Evolutionary conservation across 148 eudicot species (phyloP), one percentile per base, ranked within the genome.

Genomic region (Silene conica): DNA sequence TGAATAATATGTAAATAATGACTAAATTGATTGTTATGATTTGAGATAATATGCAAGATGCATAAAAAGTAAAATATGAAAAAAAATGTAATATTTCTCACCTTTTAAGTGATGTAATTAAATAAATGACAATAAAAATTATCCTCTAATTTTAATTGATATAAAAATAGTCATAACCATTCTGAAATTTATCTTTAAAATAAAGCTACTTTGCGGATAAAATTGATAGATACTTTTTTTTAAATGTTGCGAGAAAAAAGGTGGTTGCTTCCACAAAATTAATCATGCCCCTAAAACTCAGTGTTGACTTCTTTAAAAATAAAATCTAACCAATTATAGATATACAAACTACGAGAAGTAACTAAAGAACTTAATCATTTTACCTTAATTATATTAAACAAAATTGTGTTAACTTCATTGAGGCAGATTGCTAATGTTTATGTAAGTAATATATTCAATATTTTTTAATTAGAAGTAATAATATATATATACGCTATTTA

Each of bases 251-350:
- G 50, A 41, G 31, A 76, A 62, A 16, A 25, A 70, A 70, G 54
- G 3, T 45, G 31, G 5, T 23, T 75, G 18, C 15, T 41, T 56
- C 72, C 71, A 67, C 41, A 20, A 55, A 11, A 55, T 15, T 62
- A 50, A 50, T 19, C 16, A 20, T 38, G 38, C 22, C 22, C 48
- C 65, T 56, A 28, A 54, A 74, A 12, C 23, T 26, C 14, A n/a
- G 34, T 25, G 41, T 46, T 45, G 59, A 26, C 28, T n/a, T 48
- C 1, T 70, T 60, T 19, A 48, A 55, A 48, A 50, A 0, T 6
- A 50, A 62, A 61, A 45, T 8, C 63, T 52, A 8, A 31, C 64
- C 58, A 77, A 62, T 61, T 52, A 19, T 77, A 70, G 74, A 2
- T 56, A 3, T n/a, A 50, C 15, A 69, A 41, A 19, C 15, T 12